Percentiles rank a stretch among this genome's conserved stretches.
These are phyloP conservation scores for Venturiaceae sp. DNA, from an alignment of 2,329 filamentous ascomycete species.

Conservation along the genomic window DNA sequence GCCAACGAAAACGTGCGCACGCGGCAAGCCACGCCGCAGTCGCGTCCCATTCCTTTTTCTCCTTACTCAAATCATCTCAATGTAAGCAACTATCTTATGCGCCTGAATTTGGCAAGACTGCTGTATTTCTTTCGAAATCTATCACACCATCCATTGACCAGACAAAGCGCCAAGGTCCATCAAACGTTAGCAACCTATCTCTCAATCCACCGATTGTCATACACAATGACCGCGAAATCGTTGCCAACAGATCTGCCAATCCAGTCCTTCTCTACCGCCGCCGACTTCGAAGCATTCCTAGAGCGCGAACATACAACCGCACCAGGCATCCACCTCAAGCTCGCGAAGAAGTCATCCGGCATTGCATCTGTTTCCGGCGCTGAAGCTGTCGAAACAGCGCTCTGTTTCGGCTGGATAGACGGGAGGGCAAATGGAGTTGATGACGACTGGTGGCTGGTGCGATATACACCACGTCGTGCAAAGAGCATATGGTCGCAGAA, in stretches of 20 bases:
- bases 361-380: constrained; percentile 34
- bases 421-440: constrained; percentile 41
- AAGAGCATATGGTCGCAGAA: constrained; percentile 50
- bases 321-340: constrained; percentile 36
- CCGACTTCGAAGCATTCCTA: constrained; percentile 16
- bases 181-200: not conserved
- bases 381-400: constrained; percentile 45
- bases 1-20: too few relatives aligned
- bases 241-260: not conserved
- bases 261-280: not conserved
- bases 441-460: constrained; percentile 40
- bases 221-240: not conserved
- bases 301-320: constrained; percentile 22
- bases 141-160: too few relatives aligned
- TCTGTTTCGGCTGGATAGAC: constrained; percentile 57
- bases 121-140: too few relatives aligned
- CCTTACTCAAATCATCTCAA: too few relatives aligned
- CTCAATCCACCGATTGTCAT: not conserved
- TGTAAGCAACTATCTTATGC: too few relatives aligned
- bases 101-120: too few relatives aligned
- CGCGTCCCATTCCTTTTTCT: too few relatives aligned
- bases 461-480: constrained; percentile 48
- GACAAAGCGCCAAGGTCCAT: too few relatives aligned
- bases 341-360: constrained; percentile 38
- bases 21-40: too few relatives aligned